Evolutionary conservation across 371 early-diverging fungal genomes (phyloP), one percentile per base, ranked within the genome.

Genomic region (Lichtheimia ramosa): DNA sequence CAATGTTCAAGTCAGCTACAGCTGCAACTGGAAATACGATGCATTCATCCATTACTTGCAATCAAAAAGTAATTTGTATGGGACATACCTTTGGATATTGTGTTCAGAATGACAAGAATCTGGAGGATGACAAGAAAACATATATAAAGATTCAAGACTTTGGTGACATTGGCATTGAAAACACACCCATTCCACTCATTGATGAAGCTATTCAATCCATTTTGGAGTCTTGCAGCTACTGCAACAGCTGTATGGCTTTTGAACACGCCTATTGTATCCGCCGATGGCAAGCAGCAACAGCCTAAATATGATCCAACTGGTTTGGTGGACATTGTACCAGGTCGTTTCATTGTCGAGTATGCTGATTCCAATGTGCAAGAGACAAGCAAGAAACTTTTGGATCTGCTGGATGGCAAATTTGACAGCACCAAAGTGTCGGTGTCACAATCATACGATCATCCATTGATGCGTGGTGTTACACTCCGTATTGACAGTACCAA

Each of bases 301-400:
- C 59, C 27, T 40, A 59, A 27, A 28, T 42, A 51, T 39, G 15
- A 56, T 12, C 12, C 34, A 1, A 8, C 10, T 34, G 1, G 2
- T 1, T 10, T 34, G 10, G 10, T 39, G n/a, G 20, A 59, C 14
- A 54, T 61, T 21, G 34, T 73, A 48, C 73, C 75, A 27, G 71
- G 73, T 20, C 72, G 68, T 20, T 79, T 73, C 39, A 64, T 79
- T 23, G 56, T 74, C 27, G 65, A 73, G 24, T 72, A 76, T 43
- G 15, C 53, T 13, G 56, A 58, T 5, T 18, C 46, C 13, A 54
- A 58, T 8, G 51, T 53, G 23, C 34, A 48, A 0, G 53, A 34
- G 5, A 39, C 57, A 12, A 62, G 59, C 3, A 40, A 59, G 14
- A 23, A 51, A 3, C 65, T 73, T 6, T 25, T 69, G 27, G 50